Conservation (phyloP, 768 basidiomycete genomes). For the Asterophora lycoperdoides region DNA sequence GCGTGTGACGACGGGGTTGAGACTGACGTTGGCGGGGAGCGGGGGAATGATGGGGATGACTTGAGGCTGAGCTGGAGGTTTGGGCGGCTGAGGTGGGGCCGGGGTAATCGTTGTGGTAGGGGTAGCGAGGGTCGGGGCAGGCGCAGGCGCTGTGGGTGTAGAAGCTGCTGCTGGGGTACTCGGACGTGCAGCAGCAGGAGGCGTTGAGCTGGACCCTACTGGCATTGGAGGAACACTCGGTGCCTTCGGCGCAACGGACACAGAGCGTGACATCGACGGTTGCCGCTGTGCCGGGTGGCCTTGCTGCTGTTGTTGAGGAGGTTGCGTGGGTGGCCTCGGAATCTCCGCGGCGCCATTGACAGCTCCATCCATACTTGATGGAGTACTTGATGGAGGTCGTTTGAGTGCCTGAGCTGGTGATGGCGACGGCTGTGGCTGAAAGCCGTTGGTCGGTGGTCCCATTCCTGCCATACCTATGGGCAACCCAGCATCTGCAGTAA, state of each 20-base stretch:
- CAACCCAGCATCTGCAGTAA: neutral
- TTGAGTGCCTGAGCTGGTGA: neutral
- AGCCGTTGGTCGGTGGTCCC: conserved; percentile 18
- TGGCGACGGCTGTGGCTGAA: conserved; percentile 2
- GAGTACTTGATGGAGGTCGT: conserved; percentile 6
- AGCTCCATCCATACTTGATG: conserved; percentile 6
- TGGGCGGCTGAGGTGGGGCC: neutral
- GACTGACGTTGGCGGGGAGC: conserved; percentile 37
- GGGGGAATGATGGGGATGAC: conserved; percentile 28
- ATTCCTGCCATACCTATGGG: conserved; percentile 8
- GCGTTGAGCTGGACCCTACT: conserved; percentile 2
- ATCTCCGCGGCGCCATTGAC: conserved; percentile 12
- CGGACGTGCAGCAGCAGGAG: too few relatives aligned
- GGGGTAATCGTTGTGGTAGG: neutral
- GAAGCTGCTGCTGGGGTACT: conserved; percentile 7
- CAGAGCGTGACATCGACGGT: conserved; percentile 2
- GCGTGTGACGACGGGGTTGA: conserved; percentile 55
- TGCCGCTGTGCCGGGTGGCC: conserved; percentile 9
- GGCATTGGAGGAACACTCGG: neutral
- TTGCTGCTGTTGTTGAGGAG: conserved; percentile 1
- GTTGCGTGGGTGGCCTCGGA: conserved; percentile 6
- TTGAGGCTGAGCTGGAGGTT: neutral
- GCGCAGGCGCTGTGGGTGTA: neutral
- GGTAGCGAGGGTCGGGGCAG: conserved; percentile 17
- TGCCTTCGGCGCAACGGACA: neutral